Percentiles rank a stretch among this genome's conserved stretches.
These are phyloP conservation scores for Aspergillus udagawae DNA, from an alignment of 2,329 filamentous ascomycete genomes.

Conservation along the genomic window DNA sequence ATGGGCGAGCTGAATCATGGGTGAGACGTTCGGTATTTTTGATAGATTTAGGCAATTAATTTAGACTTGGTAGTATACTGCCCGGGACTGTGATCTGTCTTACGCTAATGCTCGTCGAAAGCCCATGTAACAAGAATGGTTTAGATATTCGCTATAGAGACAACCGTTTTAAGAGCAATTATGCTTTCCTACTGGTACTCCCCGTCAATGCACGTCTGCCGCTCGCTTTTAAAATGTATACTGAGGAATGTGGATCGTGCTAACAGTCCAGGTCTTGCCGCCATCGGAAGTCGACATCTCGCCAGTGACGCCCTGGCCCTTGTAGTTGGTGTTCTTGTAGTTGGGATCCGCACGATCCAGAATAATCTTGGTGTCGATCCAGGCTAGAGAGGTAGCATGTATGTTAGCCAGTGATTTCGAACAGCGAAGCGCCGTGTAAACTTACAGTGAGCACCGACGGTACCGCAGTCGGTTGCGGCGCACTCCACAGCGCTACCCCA, in stretches of 20 bases:
- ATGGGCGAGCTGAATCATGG: too few relatives aligned
- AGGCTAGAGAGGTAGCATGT: slow-evolving; percentile 20
- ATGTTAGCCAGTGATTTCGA: not conserved
- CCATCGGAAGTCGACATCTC: slow-evolving; percentile 39
- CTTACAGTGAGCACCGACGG: slow-evolving; percentile 37
- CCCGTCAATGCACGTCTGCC: too few relatives aligned
- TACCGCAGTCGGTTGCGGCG: slow-evolving; percentile 38
- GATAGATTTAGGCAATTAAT: too few relatives aligned
- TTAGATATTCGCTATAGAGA: too few relatives aligned
- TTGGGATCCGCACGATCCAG: slow-evolving; percentile 21
- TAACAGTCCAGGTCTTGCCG: slow-evolving; percentile 44
- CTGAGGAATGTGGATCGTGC: slow-evolving; percentile 33
- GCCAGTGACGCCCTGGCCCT: slow-evolving; percentile 39
- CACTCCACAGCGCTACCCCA: slow-evolving; percentile 45
- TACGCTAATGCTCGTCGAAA: too few relatives aligned
- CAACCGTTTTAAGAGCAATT: not conserved
- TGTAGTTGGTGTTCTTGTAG: slow-evolving; percentile 35
- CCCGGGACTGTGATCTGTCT: too few relatives aligned
- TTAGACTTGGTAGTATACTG: too few relatives aligned
- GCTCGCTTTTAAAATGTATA: slow-evolving; percentile 13
- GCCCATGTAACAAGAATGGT: too few relatives aligned
- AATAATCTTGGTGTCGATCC: slow-evolving; percentile 42
- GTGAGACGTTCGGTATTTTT: too few relatives aligned
- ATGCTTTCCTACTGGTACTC: not conserved
- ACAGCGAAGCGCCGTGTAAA: not conserved